Base-by-base conservation (phyloP, 768 basidiomycete species). In the Lepiota subincarnata region DNA sequence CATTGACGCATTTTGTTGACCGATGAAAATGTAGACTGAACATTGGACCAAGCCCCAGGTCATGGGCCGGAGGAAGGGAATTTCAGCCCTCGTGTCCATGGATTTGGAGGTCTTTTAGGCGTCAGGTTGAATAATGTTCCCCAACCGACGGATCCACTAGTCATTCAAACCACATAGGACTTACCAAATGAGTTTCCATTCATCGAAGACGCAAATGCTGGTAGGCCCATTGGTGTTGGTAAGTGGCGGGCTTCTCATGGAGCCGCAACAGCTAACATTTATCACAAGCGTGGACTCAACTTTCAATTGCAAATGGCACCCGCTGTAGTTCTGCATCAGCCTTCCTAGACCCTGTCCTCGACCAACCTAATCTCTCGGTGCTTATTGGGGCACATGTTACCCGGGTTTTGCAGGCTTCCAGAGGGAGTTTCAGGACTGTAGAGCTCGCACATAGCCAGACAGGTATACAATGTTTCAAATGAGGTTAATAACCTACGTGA, bases 191-290 rank as follows among this genome's bases (percentile, higher is more conserved):
- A 59, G 38, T 55, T 59, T 11, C 36, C 47, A 5, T 50, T 51
- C 19, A 50, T 53, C 37, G 37, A 50, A 24, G 58, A 59, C 28
- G 19, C 43, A 10, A 56, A 56, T 20, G 55, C 52, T 6, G 58
- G 58, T 4, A 40, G 49, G 41, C 55, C 52, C 28, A 54, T 56
- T 36, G 58, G 58, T 22, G 18, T 56, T 19, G 10, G 31, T 31
- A 31, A 31, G 31, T 31, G 31, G 6, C 1, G 31, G 31, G 3
- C 10, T 31, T 11, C 31, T 31, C 31, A 8, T 12, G 5, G n/a
- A 19, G 20, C 34, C 12, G 26, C 3, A 22, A 8, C 8, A 8
- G 11, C 8, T 6, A n/a, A 11, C 12, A 11, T 35, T 26, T 34
- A 20, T 31, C 16, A 13, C 13, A 10, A 55, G 53, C 46, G 3